Evolutionary conservation across 1,284 basidiomycete genomes (phyloP).

Genomic region (Apiotrichum domesticum): DNA sequence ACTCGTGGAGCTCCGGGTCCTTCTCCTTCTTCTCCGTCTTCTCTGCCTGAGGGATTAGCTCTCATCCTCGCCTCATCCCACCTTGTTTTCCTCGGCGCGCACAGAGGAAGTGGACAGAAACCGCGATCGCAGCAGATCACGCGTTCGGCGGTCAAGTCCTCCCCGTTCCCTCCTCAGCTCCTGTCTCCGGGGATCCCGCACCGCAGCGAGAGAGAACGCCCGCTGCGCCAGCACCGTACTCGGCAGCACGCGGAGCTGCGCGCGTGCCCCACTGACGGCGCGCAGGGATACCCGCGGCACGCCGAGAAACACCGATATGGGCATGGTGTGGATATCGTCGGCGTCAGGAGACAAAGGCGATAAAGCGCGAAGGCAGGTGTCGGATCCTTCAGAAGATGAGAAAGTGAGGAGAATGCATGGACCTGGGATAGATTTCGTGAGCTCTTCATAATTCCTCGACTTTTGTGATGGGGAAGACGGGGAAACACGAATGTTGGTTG

Average conservation of each 20-base stretch:
- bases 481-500: no score
- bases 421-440: no score
- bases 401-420: no score
- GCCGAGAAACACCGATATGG: constrained; percentile 8
- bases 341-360: no score
- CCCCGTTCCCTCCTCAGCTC: no score
- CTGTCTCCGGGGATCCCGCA: no score
- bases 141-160: no score
- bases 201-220: not conserved
- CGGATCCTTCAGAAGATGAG: no score
- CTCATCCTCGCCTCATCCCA: not conserved
- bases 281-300: constrained; percentile 1
- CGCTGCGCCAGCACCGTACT: not conserved
- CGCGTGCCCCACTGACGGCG: not conserved
- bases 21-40: not conserved
- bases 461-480: no score
- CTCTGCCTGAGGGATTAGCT: no score
- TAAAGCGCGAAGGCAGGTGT: no score
- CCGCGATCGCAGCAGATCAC: not conserved
- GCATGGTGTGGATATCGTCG: constrained; percentile 1
- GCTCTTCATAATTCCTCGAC: no score
- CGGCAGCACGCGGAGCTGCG: not conserved
- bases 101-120: not conserved
- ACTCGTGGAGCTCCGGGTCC: constrained; percentile 56
- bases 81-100: not conserved